Conservation (phyloP, 257 asterid genomes). For the Asclepias syriaca region DNA sequence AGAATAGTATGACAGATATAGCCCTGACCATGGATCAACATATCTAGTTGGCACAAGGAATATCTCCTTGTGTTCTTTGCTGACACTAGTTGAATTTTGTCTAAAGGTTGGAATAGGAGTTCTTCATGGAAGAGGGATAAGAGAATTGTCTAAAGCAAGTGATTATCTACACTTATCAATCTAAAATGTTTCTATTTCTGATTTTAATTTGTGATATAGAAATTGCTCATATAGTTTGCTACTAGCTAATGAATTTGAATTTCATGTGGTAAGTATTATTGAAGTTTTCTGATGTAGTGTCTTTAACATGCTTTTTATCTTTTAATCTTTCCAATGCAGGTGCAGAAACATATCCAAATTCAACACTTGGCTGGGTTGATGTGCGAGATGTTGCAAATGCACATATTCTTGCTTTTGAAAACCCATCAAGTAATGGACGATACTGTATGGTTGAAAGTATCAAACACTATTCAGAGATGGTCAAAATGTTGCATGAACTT, state of each 20-base stretch:
- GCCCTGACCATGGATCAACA: background rate
- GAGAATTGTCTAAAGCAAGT: too few relatives aligned
- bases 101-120: too few relatives aligned
- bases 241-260: background rate
- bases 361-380: conserved; percentile 21
- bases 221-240: background rate
- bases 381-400: conserved; percentile 33
- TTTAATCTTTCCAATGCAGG: conserved; percentile 32
- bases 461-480: conserved; percentile 16
- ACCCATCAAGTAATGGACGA: conserved; percentile 25
- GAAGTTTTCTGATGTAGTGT: background rate
- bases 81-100: too few relatives aligned
- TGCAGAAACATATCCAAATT: conserved; percentile 42
- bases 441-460: conserved; percentile 23
- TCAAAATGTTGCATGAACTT: conserved; percentile 20
- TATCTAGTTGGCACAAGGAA: background rate
- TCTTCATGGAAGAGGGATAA: too few relatives aligned
- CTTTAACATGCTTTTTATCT: background rate
- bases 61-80: background rate
- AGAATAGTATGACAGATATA: background rate
- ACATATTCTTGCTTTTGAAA: conserved; percentile 30
- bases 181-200: too few relatives aligned
- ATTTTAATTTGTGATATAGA: background rate
- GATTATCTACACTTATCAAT: too few relatives aligned
- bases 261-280: background rate